These are phyloP conservation scores for Aureobasidium melanogenum DNA, from an alignment of 2,329 filamentous ascomycete genomes.

Conservation along the genomic window DNA sequence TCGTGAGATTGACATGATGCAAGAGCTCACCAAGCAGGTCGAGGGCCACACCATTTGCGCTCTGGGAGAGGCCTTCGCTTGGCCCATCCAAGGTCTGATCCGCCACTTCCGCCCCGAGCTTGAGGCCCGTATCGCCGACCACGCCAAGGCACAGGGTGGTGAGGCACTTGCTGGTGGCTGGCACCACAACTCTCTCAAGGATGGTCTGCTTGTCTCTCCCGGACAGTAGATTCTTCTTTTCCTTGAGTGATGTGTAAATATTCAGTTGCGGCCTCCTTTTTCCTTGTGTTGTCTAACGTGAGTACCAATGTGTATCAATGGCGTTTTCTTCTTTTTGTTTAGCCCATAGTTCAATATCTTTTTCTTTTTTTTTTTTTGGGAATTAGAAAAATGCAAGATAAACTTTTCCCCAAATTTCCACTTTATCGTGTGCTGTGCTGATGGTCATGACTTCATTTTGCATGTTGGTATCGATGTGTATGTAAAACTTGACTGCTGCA, in stretches of 20 bases:
- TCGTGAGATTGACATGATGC: slow-evolving; percentile 97
- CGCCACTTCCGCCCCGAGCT: slow-evolving; percentile 96
- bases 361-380: background rate
- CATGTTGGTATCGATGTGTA: too few species aligned
- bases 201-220: slow-evolving; percentile 79
- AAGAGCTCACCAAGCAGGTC: slow-evolving; percentile 98
- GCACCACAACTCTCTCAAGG: slow-evolving; percentile 62
- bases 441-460: too few species aligned
- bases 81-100: slow-evolving; percentile 97
- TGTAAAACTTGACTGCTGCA: too few species aligned
- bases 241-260: slow-evolving; percentile 4
- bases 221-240: slow-evolving; percentile 63
- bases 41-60: slow-evolving; percentile 99
- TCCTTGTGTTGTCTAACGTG: background rate
- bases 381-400: background rate
- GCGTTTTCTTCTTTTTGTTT: slow-evolving; percentile 2
- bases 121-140: slow-evolving; percentile 80
- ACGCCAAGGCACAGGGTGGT: slow-evolving; percentile 63
- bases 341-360: background rate
- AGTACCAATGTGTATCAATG: slow-evolving; percentile 4
- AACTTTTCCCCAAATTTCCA: background rate
- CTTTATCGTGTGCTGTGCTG: background rate
- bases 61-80: slow-evolving; percentile 94
- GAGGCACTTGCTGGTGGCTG: slow-evolving; percentile 78
- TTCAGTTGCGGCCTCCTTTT: background rate